Evolutionary conservation across 768 basidiomycete genomes (phyloP).

Genomic region (Russula ochroleuca): DNA sequence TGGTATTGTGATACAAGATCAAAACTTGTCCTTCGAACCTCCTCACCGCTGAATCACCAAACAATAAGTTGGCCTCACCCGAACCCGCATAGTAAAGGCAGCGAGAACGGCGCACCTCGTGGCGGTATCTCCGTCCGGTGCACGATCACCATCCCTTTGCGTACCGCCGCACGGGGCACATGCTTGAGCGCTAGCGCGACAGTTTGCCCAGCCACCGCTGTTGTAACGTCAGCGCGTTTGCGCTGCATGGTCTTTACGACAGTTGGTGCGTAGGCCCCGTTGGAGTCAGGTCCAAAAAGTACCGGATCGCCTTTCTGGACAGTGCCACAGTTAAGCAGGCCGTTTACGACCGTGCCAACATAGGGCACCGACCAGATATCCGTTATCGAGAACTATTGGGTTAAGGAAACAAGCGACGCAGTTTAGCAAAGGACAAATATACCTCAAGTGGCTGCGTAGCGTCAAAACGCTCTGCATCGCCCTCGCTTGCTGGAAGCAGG

Average conservation of each 20-base stretch:
- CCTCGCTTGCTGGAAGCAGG: conserved; percentile 82
- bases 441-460: conserved; percentile 79
- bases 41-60: conserved; percentile 52
- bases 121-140: conserved; percentile 75
- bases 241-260: conserved; percentile 90
- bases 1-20: conserved; percentile 91
- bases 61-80: not conserved
- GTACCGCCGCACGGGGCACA: conserved; percentile 69
- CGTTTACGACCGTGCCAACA: conserved; percentile 80
- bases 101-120: conserved; percentile 46
- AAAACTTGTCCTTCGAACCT: conserved; percentile 93
- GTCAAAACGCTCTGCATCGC: conserved; percentile 75
- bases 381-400: conserved; percentile 68
- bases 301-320: conserved; percentile 78
- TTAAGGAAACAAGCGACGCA: conserved; percentile 9
- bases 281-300: conserved; percentile 86
- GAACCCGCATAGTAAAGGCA: conserved; percentile 6
- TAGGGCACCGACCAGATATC: conserved; percentile 88
- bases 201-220: conserved; percentile 93
- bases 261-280: conserved; percentile 80
- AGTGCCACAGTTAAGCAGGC: conserved; percentile 72
- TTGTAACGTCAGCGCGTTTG: conserved; percentile 76
- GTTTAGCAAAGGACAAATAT: conserved; percentile 1
- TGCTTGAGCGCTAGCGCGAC: conserved; percentile 92
- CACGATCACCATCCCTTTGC: conserved; percentile 94